Percentiles rank a stretch among this genome's conserved stretches.
These are phyloP conservation scores for Tricholoma matsutake DNA, from an alignment of 768 basidiomycete genomes.

Conservation along the genomic window DNA sequence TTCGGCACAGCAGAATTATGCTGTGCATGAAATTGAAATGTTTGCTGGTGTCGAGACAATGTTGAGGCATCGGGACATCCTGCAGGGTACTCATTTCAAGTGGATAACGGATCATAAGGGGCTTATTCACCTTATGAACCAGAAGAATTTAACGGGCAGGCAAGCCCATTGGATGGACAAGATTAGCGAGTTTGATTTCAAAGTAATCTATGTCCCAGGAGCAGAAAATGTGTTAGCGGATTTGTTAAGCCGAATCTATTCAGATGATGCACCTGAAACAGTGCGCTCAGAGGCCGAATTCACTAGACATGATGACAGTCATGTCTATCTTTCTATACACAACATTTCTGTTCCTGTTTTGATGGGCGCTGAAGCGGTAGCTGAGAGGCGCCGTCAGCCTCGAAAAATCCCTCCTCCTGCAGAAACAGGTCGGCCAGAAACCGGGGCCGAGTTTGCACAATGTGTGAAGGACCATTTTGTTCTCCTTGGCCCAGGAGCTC, in stretches of 20 bases:
- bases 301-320: slow-evolving; percentile 5
- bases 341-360: slow-evolving; percentile 4
- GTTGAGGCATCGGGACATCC: too few relatives aligned
- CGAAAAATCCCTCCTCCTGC: neutral
- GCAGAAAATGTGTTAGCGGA: too few relatives aligned
- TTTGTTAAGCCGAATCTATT: slow-evolving; percentile 1
- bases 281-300: slow-evolving; percentile 11
- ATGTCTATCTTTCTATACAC: neutral
- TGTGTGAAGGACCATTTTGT: slow-evolving; percentile 9
- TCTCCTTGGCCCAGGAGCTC: slow-evolving; percentile 15
- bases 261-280: slow-evolving; percentile 8
- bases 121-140: too few relatives aligned
- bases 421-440: slow-evolving; percentile 4
- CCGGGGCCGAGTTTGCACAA: slow-evolving; percentile 5
- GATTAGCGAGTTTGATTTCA: too few relatives aligned
- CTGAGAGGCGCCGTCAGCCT: neutral
- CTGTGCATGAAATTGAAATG: too few relatives aligned
- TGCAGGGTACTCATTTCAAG: too few relatives aligned
- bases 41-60: too few relatives aligned
- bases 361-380: slow-evolving; percentile 4
- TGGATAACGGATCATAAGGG: too few relatives aligned
- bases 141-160: too few relatives aligned
- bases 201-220: too few relatives aligned
- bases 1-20: too few relatives aligned
- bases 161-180: too few relatives aligned